Evolutionary conservation across 2,329 filamentous ascomycete genomes (phyloP), one percentile per base, ranked within the genome.

Genomic region (Aspergillus sp.): DNA sequence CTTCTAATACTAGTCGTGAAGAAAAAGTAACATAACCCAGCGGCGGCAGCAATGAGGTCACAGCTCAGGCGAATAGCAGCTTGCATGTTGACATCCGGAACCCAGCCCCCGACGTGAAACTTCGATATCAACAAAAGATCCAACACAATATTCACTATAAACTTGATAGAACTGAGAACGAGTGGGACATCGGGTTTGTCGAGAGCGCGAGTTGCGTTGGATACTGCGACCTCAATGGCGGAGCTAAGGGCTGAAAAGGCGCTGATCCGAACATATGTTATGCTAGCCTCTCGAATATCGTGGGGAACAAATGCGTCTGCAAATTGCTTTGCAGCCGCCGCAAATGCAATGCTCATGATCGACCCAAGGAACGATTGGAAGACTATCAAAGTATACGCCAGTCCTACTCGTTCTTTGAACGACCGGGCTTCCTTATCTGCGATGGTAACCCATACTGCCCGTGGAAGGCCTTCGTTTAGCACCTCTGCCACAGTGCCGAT

Each of bases 101-200:
- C 75, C 40, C 81, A 73, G 0, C 66, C 67, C 0, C 80, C 79
- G 2, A 90, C 80, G 60, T 88, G 85, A 53, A 89, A 87, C 1
- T 76, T 84, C 0, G 87, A 90, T 46, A 91, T 84, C 37, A 91
- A 67, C 0, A 91, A 74, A 53, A 91, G 66, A 61, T 90, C 87
- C 0, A 91, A 76, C 2, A 86, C 57, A 53, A 91, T 90, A 63
- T 90, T 90, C 59, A 89, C 70, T 0, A 77, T 73, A 53, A 90
- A 88, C 62, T 88, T 88, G 52, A 81, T 77, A 0, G 79, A 81
- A 68, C 83, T 89, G 61, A 90, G 87, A 1, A 89, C 66, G 0
- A 91, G 73, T 0, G 87, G 87, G 0, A 90, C 85, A 65, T 91
- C 87, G 0, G 88, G 88, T 51, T 84, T 81, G 68, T 90, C 88